Evolutionary conservation across 352 stramenopile species (phyloP), one percentile per base, ranked within the genome.

Genomic region (Phytophthora colocasiae): DNA sequence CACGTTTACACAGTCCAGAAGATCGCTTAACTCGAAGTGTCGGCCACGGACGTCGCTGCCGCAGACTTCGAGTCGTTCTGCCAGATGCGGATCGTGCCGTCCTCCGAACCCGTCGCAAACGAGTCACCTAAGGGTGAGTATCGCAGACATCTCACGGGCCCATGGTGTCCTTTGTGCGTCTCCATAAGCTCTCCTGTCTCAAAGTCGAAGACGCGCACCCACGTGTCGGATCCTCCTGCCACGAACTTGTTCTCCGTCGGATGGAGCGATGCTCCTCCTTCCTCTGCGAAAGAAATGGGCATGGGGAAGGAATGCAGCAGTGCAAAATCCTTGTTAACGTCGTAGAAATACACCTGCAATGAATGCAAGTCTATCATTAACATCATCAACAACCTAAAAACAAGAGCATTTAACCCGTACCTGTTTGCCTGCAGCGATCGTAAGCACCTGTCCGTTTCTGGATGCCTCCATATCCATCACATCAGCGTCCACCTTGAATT

Each of bases 31-130:
- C 50, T 73, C 48, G 54, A 73, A 48, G 77, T 75, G 19, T 90
- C 78, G 12, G 78, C 70, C 34, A 93, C 70, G 7, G 85, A 92
- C 31, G 83, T 81, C 1, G 85, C 83, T 14, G 81, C 81, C 4
- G 82, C 77, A 14, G 83, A 92, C 50, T 76, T 75, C 31, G 75
- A 88, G 62, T 94, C 85, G 46, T 74, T 94, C 60, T 94, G 88
- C 97, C 97, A 99, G 57, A 99, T 91, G 65, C 97, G 94, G 80
- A 99, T 98, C 41, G 97, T 99, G 51, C 97, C 97, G 80, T 99
- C 97, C 72, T 99, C 97, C 4, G 91, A 98, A 19, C 97, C 97
- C 11, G 95, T 99, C 4, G 96, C 97, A 76, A 98, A 99, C 22
- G 84, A 96, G 61, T 95, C 87, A 26, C 97, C 97, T 58, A 76